These are phyloP conservation scores for Vanrija pseudolonga DNA, from an alignment of 1,284 basidiomycete species.

Conservation along the genomic window DNA sequence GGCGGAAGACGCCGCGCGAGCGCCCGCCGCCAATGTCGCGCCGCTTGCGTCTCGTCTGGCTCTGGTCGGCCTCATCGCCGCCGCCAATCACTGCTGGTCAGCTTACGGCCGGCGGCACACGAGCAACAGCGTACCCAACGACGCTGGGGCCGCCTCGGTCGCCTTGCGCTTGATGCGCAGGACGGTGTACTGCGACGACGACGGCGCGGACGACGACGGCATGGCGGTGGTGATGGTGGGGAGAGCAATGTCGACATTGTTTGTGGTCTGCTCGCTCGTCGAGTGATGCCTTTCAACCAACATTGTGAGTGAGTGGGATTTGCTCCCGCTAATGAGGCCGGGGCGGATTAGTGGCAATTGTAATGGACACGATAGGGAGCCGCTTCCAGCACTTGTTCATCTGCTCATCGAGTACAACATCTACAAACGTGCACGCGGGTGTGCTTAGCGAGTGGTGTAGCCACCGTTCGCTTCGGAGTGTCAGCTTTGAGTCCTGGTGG, in stretches of 20 bases:
- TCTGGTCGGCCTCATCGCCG: conserved; percentile 25
- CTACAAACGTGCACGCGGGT: background rate
- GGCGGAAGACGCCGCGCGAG: conserved; percentile 42
- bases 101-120: background rate
- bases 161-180: conserved; percentile 51
- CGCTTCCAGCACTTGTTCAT: no score
- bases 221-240: no score
- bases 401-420: no score
- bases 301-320: no score
- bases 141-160: conserved; percentile 46
- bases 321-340: no score
- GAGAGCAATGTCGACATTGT: no score
- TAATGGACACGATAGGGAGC: no score
- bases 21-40: conserved; percentile 24
- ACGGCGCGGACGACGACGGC: no score
- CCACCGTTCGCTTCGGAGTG: conserved; percentile 16
- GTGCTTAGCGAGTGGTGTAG: conserved; percentile 17
- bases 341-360: no score
- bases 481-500: background rate
- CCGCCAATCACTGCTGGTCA: conserved; percentile 42
- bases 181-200: conserved; percentile 33
- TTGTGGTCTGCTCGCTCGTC: no score
- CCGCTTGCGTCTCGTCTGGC: conserved; percentile 23
- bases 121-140: conserved; percentile 32
- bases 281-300: no score